Conservation (phyloP, 768 basidiomycete species). For the Boletus patriciae region DNA sequence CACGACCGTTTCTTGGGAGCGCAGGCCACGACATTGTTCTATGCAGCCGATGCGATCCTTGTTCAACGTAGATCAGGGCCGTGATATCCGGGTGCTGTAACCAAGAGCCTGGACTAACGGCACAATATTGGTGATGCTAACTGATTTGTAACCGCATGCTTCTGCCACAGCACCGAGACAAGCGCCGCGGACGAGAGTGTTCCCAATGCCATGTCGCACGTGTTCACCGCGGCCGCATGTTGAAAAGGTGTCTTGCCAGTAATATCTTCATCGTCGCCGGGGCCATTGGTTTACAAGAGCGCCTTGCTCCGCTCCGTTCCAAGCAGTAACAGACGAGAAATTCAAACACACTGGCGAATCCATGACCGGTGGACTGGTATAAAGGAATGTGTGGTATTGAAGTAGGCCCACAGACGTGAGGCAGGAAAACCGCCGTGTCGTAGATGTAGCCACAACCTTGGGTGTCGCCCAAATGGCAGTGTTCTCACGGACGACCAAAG, state of each 20-base stretch:
- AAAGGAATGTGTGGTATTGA: background rate
- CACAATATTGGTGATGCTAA: background rate
- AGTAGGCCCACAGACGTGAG: background rate
- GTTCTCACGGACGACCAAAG: slow-evolving; percentile 13
- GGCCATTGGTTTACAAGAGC: background rate
- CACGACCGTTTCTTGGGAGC: background rate
- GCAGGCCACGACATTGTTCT: background rate
- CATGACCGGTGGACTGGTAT: background rate
- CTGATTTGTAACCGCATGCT: background rate
- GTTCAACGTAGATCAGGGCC: slow-evolving; percentile 19
- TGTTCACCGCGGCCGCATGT: slow-evolving; percentile 22
- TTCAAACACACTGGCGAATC: slow-evolving; percentile 13
- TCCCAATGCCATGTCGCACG: slow-evolving; percentile 1
- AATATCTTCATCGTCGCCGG: background rate
- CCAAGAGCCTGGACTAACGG: background rate
- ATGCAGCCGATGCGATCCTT: background rate
- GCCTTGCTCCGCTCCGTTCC: background rate
- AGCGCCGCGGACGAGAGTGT: slow-evolving; percentile 18
- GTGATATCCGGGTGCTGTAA: slow-evolving; percentile 4
- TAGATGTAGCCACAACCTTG: background rate
- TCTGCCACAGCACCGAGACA: background rate
- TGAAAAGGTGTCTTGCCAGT: background rate
- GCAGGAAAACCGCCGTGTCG: slow-evolving; percentile 6
- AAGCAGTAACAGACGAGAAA: background rate
- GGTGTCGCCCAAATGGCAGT: background rate